Percentiles rank a stretch among this genome's conserved stretches.
Evolutionary conservation across 352 stramenopile species (phyloP).

Genomic region (Phytophthora pinifolia): DNA sequence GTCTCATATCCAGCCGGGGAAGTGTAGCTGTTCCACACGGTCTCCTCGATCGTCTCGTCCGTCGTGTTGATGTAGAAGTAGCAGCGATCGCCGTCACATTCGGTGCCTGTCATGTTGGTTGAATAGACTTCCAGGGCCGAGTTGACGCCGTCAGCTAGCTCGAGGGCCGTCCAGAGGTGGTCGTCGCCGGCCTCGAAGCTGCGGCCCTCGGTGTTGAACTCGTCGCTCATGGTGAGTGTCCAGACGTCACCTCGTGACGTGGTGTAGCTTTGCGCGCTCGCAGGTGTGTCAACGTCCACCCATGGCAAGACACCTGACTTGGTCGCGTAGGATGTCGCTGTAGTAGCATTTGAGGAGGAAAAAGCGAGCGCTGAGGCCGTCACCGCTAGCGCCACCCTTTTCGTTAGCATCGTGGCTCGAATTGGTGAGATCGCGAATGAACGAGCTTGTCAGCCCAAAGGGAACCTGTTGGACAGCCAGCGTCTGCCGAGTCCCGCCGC

Average conservation of each 20-base stretch:
- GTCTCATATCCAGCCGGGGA: conserved; percentile 47
- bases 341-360: conserved; percentile 2
- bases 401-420: conserved; percentile 2
- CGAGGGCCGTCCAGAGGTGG: conserved; percentile 90
- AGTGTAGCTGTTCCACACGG: conserved; percentile 66
- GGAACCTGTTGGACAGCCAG: conserved; percentile 17
- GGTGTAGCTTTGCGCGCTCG: conserved; percentile 32
- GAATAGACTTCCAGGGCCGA: conserved; percentile 58
- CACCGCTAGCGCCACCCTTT: neutral
- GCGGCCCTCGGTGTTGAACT: conserved; percentile 58
- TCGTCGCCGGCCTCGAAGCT: conserved; percentile 89
- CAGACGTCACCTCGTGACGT: conserved; percentile 47
- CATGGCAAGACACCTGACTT: conserved; percentile 52
- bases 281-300: conserved; percentile 55
- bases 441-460: neutral
- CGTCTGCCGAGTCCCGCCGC: no score
- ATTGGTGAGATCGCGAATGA: conserved; percentile 14
- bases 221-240: conserved; percentile 65
- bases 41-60: conserved; percentile 44
- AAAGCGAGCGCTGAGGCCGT: neutral
- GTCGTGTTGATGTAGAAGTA: conserved; percentile 67
- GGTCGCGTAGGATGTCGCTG: conserved; percentile 27
- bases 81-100: conserved; percentile 51
- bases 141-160: conserved; percentile 65
- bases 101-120: conserved; percentile 63